These are phyloP conservation scores for Ceratonia siliqua DNA, from an alignment of 306 rosid species.

Conservation along the genomic window DNA sequence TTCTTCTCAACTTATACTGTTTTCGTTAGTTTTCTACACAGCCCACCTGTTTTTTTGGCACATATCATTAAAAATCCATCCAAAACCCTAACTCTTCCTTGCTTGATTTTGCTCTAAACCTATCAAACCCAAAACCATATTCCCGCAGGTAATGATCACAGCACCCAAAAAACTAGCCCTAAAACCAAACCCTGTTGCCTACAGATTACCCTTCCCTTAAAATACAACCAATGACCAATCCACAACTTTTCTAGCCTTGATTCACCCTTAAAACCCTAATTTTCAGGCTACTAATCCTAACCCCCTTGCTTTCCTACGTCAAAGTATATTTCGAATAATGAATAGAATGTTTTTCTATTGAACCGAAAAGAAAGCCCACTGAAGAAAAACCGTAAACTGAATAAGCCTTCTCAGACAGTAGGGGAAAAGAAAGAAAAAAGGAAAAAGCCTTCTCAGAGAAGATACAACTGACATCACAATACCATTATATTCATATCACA, in stretches of 20 bases:
- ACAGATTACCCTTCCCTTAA: not conserved
- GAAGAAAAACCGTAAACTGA: not conserved
- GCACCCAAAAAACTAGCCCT: not conserved
- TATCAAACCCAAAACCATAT: not conserved
- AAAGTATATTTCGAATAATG: not conserved
- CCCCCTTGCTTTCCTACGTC: not conserved
- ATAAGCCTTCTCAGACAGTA: not conserved
- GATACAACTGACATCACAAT: constrained; percentile 1
- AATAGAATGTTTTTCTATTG: not conserved
- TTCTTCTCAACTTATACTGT: not conserved
- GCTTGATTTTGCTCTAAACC: not conserved
- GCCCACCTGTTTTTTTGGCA: not conserved
- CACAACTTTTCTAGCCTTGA: not conserved
- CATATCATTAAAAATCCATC: not conserved
- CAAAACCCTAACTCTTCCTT: not conserved
- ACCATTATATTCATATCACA: constrained; percentile 4
- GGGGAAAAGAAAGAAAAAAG: too few relatives aligned
- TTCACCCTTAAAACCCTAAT: not conserved
- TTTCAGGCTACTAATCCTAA: not conserved
- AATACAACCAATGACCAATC: not conserved
- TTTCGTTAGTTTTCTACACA: not conserved
- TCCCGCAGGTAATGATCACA: not conserved
- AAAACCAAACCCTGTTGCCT: not conserved
- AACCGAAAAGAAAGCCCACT: not conserved
- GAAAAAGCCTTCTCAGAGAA: not conserved